Percentiles rank a stretch among this genome's conserved stretches.
Evolutionary conservation across 805 yeast species (phyloP).

Genomic region (Lipomyces orientalis): DNA sequence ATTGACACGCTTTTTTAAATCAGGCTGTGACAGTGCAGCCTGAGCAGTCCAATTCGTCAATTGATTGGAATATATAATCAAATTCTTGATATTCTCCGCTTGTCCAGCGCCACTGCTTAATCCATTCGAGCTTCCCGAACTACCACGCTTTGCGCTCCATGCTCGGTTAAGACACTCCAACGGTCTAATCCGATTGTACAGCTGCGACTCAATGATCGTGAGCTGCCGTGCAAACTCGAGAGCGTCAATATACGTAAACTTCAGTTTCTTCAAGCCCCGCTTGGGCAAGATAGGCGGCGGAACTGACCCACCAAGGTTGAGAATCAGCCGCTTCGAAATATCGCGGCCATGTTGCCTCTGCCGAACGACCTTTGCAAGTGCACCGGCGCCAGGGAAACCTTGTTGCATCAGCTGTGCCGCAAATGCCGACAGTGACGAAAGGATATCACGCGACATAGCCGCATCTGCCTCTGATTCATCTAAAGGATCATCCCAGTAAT

Average conservation of each 20-base stretch:
- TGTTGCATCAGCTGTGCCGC: conserved; percentile 23
- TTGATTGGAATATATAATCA: conserved; percentile 75
- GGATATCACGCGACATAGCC: conserved; percentile 18
- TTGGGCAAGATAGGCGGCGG: conserved; percentile 43
- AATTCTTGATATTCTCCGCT: conserved; percentile 51
- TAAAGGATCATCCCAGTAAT: conserved; percentile 72
- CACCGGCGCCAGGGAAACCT: conserved; percentile 30
- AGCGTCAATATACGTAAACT: conserved; percentile 68
- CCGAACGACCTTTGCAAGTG: conserved; percentile 49
- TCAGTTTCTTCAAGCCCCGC: conserved; percentile 40
- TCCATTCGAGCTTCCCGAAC: conserved; percentile 41
- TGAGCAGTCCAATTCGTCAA: conserved; percentile 83
- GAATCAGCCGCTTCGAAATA: conserved; percentile 17
- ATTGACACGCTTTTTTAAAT: conserved; percentile 69
- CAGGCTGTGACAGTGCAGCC: conserved; percentile 69
- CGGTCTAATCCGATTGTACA: conserved; percentile 69
- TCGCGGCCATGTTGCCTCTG: conserved; percentile 40
- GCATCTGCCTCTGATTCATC: conserved; percentile 39
- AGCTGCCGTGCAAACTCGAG: conserved; percentile 81
- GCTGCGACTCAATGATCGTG: conserved; percentile 72
- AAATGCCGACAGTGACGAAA: conserved; percentile 23
- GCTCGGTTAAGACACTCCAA: conserved; percentile 56
- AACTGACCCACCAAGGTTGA: conserved; percentile 24
- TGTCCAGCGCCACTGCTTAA: conserved; percentile 3
- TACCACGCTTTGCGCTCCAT: conserved; percentile 26